Base-by-base conservation (phyloP, 352 stramenopile genomes). In the Globisporangium uncinulatum region DNA sequence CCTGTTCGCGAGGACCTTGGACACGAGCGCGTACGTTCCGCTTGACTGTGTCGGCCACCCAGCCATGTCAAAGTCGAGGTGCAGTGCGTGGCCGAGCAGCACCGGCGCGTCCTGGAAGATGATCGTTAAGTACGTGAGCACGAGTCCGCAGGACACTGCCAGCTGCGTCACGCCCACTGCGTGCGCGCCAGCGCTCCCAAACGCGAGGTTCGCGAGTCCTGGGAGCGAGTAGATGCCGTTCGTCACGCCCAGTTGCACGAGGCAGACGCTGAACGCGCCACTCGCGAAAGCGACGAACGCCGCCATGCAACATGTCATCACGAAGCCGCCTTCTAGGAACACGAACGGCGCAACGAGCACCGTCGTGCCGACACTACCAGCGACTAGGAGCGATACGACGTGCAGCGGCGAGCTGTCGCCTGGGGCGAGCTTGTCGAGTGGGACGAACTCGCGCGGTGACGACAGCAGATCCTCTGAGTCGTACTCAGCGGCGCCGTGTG, bases 141-240 rank as follows among this genome's bases (percentile, higher is more conserved):
- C 67, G 21, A 82, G 61, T 4, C 75, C 75, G 31, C 63, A 37
- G 1, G 72, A 85, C 14, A 68, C 52, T 0, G 47, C 62, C 17
- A 85, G 44, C 43, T 85, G 75, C 1, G 71, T 63, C 6, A 66
- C 15, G 11, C 45, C 62, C 17, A 76, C 71, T 6, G 56, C 39
- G 42, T 71, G 63, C 21, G 63, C 65, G 17, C 70, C 72, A 37
- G 63, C 44, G 1, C 19, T 32, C 1, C 72, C 75, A 44, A 83
- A 80, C 29, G 72, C 72, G 48, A 81, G 61, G 41, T 69, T 69
- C 1, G 66, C 75, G 29, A 85, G 57, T 37, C 75, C 72, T 45
- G 80, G 75, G 14, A 85, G 55, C 24, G 75, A 85, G 62, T 85
- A 85, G 41, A 79, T 67, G 17, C 75, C 75, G 24, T 83, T 63